Percentiles rank a stretch among this genome's conserved stretches.
Conservation (phyloP, 495 filamentous ascomycete species). For the Aspergillus egyptiacus region DNA sequence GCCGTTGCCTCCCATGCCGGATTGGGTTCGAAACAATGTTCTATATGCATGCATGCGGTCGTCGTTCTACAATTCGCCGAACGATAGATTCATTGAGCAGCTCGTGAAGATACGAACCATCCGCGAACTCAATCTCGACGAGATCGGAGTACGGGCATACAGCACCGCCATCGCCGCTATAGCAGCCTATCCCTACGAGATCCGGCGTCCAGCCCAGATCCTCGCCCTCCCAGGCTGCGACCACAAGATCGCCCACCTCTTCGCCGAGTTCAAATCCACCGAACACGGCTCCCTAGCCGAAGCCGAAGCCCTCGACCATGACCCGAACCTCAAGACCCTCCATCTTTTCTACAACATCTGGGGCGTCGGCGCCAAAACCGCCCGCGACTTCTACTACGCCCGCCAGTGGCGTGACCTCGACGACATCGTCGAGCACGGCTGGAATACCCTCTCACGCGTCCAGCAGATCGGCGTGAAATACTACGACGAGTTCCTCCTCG, state of each 20-base stretch:
- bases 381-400: slow-evolving; percentile 73
- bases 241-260: slow-evolving; percentile 70
- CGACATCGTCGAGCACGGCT: slow-evolving; percentile 79
- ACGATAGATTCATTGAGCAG: slow-evolving; percentile 67
- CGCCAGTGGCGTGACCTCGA: slow-evolving; percentile 73
- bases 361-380: slow-evolving; percentile 82
- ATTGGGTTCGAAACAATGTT: slow-evolving; percentile 59
- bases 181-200: slow-evolving; percentile 69
- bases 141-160: slow-evolving; percentile 82
- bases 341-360: slow-evolving; percentile 73
- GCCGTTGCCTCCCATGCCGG: slow-evolving; percentile 55
- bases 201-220: slow-evolving; percentile 56
- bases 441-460: slow-evolving; percentile 64
- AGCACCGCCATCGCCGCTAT: slow-evolving; percentile 78
- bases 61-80: slow-evolving; percentile 63
- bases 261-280: slow-evolving; percentile 63
- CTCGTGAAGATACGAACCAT: slow-evolving; percentile 69
- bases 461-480: slow-evolving; percentile 97
- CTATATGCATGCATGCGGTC: slow-evolving; percentile 78
- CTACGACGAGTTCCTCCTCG: slow-evolving; percentile 74
- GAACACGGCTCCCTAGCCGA: slow-evolving; percentile 51
- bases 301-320: slow-evolving; percentile 56
- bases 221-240: slow-evolving; percentile 73
- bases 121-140: slow-evolving; percentile 62
- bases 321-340: slow-evolving; percentile 58